Conservation (phyloP, 2,329 filamentous ascomycete genomes). For the Leptoxyphium fumago region DNA sequence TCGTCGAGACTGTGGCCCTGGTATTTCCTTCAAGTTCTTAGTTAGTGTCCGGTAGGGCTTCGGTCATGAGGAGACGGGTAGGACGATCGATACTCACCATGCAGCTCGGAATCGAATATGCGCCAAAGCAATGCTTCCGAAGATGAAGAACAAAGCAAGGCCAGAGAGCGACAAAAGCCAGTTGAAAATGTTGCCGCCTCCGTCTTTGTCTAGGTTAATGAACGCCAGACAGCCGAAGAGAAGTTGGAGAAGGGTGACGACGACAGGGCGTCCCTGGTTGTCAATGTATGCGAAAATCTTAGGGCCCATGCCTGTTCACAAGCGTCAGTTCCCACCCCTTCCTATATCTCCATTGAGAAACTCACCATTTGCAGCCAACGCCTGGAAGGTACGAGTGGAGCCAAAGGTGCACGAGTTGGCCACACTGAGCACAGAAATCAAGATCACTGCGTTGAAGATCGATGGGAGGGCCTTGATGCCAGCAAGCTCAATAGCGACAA, state of each 20-base stretch:
- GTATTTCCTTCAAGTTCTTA: constrained; percentile 38
- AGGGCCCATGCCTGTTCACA: constrained; percentile 50
- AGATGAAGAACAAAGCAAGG: constrained; percentile 61
- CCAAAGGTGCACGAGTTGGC: constrained; percentile 44
- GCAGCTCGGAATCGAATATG: constrained; percentile 79
- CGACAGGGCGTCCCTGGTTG: constrained; percentile 63
- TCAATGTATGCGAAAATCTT: constrained; percentile 68
- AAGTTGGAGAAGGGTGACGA: constrained; percentile 53
- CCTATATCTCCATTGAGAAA: background rate
- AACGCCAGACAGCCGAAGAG: constrained; percentile 59
- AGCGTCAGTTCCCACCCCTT: constrained; percentile 1
- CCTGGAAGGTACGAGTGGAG: constrained; percentile 42
- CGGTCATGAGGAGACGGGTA: background rate
- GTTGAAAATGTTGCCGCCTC: constrained; percentile 46
- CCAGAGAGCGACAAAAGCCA: constrained; percentile 67
- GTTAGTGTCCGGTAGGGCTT: background rate
- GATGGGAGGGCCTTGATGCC: constrained; percentile 37
- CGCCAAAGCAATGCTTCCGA: constrained; percentile 67
- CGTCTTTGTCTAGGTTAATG: constrained; percentile 46
- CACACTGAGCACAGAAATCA: constrained; percentile 42
- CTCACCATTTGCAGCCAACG: constrained; percentile 26
- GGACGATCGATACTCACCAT: constrained; percentile 23
- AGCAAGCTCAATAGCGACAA: constrained; percentile 45
- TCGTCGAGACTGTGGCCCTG: constrained; percentile 33
- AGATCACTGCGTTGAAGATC: constrained; percentile 89